These are phyloP conservation scores for Aspergillus saccharolyticus DNA, from an alignment of 495 filamentous ascomycete genomes.

Conservation along the genomic window DNA sequence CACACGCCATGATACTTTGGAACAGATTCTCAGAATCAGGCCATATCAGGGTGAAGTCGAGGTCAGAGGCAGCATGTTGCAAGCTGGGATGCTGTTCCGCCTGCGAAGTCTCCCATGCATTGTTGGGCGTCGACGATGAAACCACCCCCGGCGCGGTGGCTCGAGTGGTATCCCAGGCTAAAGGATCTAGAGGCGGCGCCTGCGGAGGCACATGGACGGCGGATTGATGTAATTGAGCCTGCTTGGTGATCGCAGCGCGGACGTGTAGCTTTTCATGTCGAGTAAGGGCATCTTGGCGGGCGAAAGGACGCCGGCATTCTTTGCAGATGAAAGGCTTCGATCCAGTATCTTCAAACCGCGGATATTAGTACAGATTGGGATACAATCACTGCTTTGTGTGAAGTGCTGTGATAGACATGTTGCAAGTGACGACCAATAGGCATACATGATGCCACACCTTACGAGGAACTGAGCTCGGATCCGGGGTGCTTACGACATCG, in stretches of 20 bases:
- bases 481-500: slow-evolving; percentile 38
- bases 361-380: not conserved
- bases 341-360: slow-evolving; percentile 35
- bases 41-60: slow-evolving; percentile 45
- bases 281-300: slow-evolving; percentile 43
- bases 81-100: slow-evolving; percentile 17
- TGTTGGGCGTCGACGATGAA: slow-evolving; percentile 23
- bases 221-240: slow-evolving; percentile 17
- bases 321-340: slow-evolving; percentile 43
- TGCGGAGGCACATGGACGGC: slow-evolving; percentile 15
- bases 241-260: slow-evolving; percentile 27
- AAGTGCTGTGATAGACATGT: not conserved
- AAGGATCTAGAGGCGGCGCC: slow-evolving; percentile 20
- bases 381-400: not conserved
- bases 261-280: slow-evolving; percentile 45
- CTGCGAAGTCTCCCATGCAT: slow-evolving; percentile 25
- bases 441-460: not conserved
- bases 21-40: slow-evolving; percentile 47
- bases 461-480: not conserved
- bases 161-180: slow-evolving; percentile 26
- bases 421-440: not conserved
- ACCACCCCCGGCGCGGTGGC: slow-evolving; percentile 19
- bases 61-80: slow-evolving; percentile 27
- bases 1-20: slow-evolving; percentile 42
- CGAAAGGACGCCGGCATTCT: slow-evolving; percentile 40